These are phyloP conservation scores for Strobilomyces dryophilus DNA, from an alignment of 768 basidiomycete species.

Conservation along the genomic window DNA sequence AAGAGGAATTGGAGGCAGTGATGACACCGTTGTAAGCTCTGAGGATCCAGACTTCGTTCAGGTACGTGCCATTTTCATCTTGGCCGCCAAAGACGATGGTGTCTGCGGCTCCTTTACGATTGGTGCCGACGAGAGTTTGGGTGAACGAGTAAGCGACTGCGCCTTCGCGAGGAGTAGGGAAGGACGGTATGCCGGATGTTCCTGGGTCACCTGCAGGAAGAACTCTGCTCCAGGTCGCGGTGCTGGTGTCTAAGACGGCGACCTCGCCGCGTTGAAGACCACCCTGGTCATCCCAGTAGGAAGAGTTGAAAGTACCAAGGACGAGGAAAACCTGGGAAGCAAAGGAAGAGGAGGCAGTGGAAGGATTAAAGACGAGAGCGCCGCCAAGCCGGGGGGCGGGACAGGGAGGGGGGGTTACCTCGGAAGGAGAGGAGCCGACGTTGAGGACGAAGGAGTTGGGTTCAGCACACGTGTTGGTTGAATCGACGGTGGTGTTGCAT, in stretches of 20 bases:
- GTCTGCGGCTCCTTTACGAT: conserved; percentile 51
- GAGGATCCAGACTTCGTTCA: conserved; percentile 76
- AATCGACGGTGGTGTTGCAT: conserved; percentile 43
- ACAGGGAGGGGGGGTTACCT: conserved; percentile 45
- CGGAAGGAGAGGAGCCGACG: conserved; percentile 21
- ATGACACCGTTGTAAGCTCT: conserved; percentile 65
- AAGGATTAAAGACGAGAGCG: conserved; percentile 53
- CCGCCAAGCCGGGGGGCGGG: conserved; percentile 64
- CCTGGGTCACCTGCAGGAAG: conserved; percentile 73
- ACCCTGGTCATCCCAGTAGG: conserved; percentile 62
- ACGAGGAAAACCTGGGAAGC: conserved; percentile 62
- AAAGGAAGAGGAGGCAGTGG: conserved; percentile 47
- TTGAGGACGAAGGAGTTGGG: conserved; percentile 53
- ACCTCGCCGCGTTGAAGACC: conserved; percentile 69
- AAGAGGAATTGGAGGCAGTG: conserved; percentile 49
- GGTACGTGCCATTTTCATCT: conserved; percentile 59
- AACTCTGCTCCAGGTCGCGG: conserved; percentile 67
- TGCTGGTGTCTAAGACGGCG: conserved; percentile 57
- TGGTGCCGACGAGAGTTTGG: conserved; percentile 52
- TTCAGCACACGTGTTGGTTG: conserved; percentile 51
- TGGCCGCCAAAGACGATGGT: conserved; percentile 77
- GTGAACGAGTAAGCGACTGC: conserved; percentile 58
- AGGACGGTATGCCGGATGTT: conserved; percentile 38
- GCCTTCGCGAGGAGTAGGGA: conserved; percentile 68
- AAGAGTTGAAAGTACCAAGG: conserved; percentile 61